phyloP scores from a whole-genome alignment of 805 yeast species.

The Saccharomycopsis javanensis region DNA sequence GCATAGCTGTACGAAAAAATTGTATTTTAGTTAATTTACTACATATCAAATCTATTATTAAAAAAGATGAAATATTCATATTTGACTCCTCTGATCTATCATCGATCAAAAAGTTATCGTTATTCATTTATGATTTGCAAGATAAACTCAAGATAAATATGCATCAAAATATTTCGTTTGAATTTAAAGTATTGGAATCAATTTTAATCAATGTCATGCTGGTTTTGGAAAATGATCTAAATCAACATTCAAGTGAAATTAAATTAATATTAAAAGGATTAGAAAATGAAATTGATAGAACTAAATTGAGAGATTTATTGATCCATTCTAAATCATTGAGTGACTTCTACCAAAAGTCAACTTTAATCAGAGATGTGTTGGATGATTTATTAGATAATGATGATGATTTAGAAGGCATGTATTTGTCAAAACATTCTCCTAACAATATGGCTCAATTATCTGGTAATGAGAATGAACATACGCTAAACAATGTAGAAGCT shows the following conservation, averaged over 20 bases:
- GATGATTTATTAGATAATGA: constrained; percentile 84
- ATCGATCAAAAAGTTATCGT: constrained; percentile 39
- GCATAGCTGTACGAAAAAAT: constrained; percentile 62
- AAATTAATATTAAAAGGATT: constrained; percentile 64
- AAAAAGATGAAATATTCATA: constrained; percentile 58
- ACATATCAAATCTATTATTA: constrained; percentile 71
- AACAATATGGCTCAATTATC: constrained; percentile 30
- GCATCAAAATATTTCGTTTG: constrained; percentile 60
- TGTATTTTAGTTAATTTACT: constrained; percentile 65
- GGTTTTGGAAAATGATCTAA: constrained; percentile 77
- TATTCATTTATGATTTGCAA: constrained; percentile 74
- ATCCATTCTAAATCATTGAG: constrained; percentile 78
- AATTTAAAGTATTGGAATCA: constrained; percentile 82
- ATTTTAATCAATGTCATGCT: constrained; percentile 72
- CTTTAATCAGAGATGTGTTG: constrained; percentile 69
- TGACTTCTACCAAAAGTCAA: constrained; percentile 76
- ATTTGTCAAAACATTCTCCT: constrained; percentile 37
- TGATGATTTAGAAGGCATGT: constrained; percentile 74
- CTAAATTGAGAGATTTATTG: constrained; percentile 64
- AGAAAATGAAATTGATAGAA: constrained; percentile 74
- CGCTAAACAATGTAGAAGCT: background rate
- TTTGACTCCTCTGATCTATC: constrained; percentile 61
- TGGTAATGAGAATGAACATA: background rate
- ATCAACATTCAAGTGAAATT: constrained; percentile 69
- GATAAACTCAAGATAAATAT: constrained; percentile 21